Evolutionary conservation across 805 yeast species (phyloP), one percentile per base, ranked within the genome.

Genomic region (Nakazawaea siamensis): DNA sequence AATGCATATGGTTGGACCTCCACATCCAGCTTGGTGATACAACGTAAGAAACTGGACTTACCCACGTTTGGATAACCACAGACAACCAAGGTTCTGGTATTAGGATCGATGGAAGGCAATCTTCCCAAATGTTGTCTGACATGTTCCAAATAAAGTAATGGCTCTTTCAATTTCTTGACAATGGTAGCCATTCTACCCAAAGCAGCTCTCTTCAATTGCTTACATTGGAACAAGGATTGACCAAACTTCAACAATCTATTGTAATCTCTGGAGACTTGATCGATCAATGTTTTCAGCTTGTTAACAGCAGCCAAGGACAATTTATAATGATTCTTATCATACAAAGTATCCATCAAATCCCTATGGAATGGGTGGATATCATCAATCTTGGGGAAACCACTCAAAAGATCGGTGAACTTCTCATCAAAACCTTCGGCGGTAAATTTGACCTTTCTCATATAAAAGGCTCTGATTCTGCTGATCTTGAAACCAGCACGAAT

Each of bases 61-160:
- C 99, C 99, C 42, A 92, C 99, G 61, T 92, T 92, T 38, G 99
- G 99, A 64, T 92, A 92, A 43, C 99, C 99, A 67, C 99, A 92
- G 54, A 92, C 90, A 52, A 92, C 72, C 49, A 92, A 68, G 17
- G 99, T 92, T 69, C 99, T 82, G 38, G 99, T 92, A 64, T 92
- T 92, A 55, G 99, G 99, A 61, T 92, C 98, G 58, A 92, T 92
- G 47, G 90, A 75, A 41, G 99, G 99, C 51, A 92, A 70, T 74
- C 99, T 87, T 51, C 97, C 96, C 66, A 92, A 73, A 67, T 92
- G 99, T 68, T 92, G 99, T 68, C 99, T 81, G 39, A 92, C 99
- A 66, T 92, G 97, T 66, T 92, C 99, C 57, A 92, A 68, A 65
- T 92, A 92, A 32, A 76, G 73, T 41, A 92, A 69, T 15, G 98